Percentiles rank a stretch among this genome's conserved stretches.
phyloP scores from a whole-genome alignment of 345 rosid genomes.

The Pelargonium nanum region DNA sequence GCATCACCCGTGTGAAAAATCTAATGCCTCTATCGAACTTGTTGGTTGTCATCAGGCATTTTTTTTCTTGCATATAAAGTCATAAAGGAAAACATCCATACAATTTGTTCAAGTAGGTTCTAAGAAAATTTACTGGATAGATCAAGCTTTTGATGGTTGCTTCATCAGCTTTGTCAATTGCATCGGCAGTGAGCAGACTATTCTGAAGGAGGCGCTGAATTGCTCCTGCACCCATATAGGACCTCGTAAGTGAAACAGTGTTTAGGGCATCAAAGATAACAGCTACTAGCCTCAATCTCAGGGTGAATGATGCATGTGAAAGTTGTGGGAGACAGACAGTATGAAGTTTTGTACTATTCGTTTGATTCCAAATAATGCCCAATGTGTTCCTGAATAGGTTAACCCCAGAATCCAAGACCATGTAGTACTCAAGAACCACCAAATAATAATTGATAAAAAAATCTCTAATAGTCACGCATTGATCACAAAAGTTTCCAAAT shows the following conservation, averaged over 20 bases:
- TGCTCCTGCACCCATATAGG: slow-evolving; percentile 50
- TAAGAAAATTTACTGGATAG: slow-evolving; percentile 50
- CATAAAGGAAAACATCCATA: neutral
- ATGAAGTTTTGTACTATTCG: too few relatives aligned
- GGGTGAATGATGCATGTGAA: neutral
- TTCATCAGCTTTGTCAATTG: slow-evolving; percentile 78
- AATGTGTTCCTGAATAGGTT: too few relatives aligned
- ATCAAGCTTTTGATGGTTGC: slow-evolving; percentile 61
- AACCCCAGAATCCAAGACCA: too few relatives aligned
- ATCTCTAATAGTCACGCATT: too few relatives aligned
- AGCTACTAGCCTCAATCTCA: neutral
- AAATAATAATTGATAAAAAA: too few relatives aligned
- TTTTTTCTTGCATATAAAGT: neutral
- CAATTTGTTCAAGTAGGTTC: slow-evolving; percentile 4
- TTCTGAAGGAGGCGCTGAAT: slow-evolving; percentile 65
- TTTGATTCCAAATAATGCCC: too few relatives aligned
- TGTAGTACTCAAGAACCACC: too few relatives aligned
- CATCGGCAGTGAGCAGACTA: slow-evolving; percentile 64
- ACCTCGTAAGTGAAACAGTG: neutral
- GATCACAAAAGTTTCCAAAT: too few relatives aligned
- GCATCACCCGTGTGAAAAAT: too few relatives aligned
- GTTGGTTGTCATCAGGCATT: neutral
- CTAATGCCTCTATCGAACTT: too few relatives aligned
- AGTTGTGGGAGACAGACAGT: too few relatives aligned
- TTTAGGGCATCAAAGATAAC: neutral